Evolutionary conservation across 2,329 filamentous ascomycete genomes (phyloP).

Genomic region (Colletotrichum costaricense): DNA sequence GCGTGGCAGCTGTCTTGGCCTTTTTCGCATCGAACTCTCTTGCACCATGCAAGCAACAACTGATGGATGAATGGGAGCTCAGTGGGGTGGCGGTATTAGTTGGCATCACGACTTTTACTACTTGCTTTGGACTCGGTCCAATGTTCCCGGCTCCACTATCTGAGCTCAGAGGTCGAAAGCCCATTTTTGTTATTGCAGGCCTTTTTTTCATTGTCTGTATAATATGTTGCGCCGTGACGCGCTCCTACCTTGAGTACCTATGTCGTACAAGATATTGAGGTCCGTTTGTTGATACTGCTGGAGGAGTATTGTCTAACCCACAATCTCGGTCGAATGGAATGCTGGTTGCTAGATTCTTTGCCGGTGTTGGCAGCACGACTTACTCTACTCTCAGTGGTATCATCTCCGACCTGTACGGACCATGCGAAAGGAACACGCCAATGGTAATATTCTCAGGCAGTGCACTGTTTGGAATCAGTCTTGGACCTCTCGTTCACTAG

Average conservation of each 20-base stretch:
- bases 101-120: constrained; percentile 84
- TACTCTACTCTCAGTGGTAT: constrained; percentile 93
- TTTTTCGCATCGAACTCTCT: too few species aligned
- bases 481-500: constrained; percentile 3
- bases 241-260: constrained; percentile 60
- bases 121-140: constrained; percentile 83
- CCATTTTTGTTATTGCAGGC: constrained; percentile 82
- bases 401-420: constrained; percentile 85
- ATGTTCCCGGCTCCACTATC: constrained; percentile 91
- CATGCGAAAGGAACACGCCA: constrained; percentile 82
- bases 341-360: constrained; percentile 79
- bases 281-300: too few species aligned
- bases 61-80: too few species aligned
- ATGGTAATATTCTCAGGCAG: constrained; percentile 87
- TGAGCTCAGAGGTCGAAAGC: constrained; percentile 87
- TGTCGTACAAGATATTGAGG: too few species aligned
- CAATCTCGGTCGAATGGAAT: constrained; percentile 62
- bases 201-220: constrained; percentile 78
- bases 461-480: constrained; percentile 79
- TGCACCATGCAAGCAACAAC: too few species aligned
- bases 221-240: constrained; percentile 77
- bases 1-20: too few species aligned
- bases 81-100: too few species aligned
- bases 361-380: constrained; percentile 78
- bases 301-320: too few species aligned